These are phyloP conservation scores for Vigna radiata DNA, from an alignment of 306 rosid genomes.

Conservation along the genomic window DNA sequence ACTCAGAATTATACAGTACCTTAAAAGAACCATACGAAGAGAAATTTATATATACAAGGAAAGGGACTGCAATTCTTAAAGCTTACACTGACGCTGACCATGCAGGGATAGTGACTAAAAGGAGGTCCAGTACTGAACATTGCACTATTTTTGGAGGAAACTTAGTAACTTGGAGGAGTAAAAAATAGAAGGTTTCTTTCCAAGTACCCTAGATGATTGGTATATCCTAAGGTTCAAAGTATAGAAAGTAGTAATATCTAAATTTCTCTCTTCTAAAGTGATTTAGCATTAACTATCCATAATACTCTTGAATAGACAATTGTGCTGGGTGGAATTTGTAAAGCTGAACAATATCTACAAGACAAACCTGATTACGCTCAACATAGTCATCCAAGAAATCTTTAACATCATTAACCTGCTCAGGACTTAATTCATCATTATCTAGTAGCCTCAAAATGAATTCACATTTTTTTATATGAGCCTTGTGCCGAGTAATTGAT, in stretches of 20 bases:
- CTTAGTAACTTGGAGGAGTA: background rate
- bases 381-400: slow-evolving; percentile 97
- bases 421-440: slow-evolving; percentile 95
- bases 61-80: background rate
- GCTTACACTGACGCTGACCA: background rate
- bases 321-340: background rate
- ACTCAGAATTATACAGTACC: background rate
- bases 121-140: background rate
- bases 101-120: background rate
- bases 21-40: background rate
- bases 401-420: slow-evolving; percentile 93
- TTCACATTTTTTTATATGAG: slow-evolving; percentile 96
- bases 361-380: slow-evolving; percentile 92
- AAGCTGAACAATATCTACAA: slow-evolving; percentile 25
- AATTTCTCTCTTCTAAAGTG: background rate
- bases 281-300: background rate
- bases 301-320: background rate
- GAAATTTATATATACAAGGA: background rate
- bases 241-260: background rate
- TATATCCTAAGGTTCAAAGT: background rate
- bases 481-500: slow-evolving; percentile 94
- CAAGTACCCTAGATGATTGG: background rate
- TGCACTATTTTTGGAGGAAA: background rate
- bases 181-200: background rate
- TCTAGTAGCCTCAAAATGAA: slow-evolving; percentile 88